Conservation (phyloP, 179 eudicot genomes). For the Gypsophila paniculata region DNA sequence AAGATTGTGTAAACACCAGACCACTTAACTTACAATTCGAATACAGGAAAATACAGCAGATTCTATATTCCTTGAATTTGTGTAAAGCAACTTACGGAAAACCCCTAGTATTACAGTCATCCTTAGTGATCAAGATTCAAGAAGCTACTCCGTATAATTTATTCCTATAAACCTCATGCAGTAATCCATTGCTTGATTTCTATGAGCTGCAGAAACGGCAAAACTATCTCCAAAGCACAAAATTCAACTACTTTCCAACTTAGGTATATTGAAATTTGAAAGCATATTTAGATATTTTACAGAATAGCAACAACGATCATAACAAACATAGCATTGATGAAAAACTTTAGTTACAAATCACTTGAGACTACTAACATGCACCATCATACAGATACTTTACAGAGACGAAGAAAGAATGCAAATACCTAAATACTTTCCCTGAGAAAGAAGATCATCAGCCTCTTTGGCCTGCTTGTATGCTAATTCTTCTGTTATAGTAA, state of each 20-base stretch:
- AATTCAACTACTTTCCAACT: neutral
- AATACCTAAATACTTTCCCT: conserved; percentile 63
- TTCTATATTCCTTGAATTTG: neutral
- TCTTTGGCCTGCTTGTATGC: conserved; percentile 80
- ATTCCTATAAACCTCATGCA: neutral
- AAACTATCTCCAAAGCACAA: neutral
- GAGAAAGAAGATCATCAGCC: conserved; percentile 60
- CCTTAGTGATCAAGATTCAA: neutral
- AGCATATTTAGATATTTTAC: neutral
- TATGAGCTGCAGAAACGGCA: neutral
- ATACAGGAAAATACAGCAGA: neutral
- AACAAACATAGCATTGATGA: neutral
- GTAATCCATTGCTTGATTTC: neutral
- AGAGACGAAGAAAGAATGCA: neutral
- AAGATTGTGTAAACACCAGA: neutral
- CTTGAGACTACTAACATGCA: neutral
- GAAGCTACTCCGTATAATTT: too few species aligned
- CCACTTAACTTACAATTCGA: neutral
- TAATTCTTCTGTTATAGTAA: conserved; percentile 75
- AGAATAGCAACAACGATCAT: neutral
- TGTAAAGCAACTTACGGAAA: neutral
- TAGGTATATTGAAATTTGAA: neutral
- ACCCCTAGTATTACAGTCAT: neutral
- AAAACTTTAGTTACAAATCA: neutral
- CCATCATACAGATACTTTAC: neutral